A percentile compares a stretch with the other conserved stretches of the same genome.
phyloP scores from a whole-genome alignment of 2,329 filamentous ascomycete genomes.

The Epichloe gansuensis region DNA sequence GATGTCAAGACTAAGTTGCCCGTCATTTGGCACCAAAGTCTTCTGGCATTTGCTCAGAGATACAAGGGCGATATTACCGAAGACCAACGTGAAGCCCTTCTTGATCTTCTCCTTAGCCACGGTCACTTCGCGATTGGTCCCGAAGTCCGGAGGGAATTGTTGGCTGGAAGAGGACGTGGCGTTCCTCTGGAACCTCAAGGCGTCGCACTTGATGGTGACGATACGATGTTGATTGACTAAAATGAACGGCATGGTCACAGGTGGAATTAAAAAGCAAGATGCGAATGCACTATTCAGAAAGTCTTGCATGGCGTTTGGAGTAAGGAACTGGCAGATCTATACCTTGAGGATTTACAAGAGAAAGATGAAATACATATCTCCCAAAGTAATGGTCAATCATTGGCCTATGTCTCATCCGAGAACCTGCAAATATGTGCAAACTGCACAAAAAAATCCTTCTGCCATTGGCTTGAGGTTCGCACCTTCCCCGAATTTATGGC shows the following conservation, averaged over 20 bases:
- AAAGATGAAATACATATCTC: neutral
- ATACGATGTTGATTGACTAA: constrained; percentile 73
- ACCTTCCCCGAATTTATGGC: neutral
- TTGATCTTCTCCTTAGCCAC: constrained; percentile 74
- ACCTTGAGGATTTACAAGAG: neutral
- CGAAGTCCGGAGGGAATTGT: constrained; percentile 76
- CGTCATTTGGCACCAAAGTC: constrained; percentile 91
- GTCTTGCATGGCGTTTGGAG: constrained; percentile 13
- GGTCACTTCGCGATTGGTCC: constrained; percentile 84
- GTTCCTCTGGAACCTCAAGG: constrained; percentile 48
- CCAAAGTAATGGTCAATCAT: neutral
- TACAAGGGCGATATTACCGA: constrained; percentile 96
- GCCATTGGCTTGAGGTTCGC: neutral
- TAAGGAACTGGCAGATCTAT: neutral
- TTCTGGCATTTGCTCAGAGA: constrained; percentile 83
- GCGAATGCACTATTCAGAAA: constrained; percentile 5
- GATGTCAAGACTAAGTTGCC: constrained; percentile 57
- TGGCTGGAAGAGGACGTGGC: constrained; percentile 79
- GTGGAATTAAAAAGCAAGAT: neutral
- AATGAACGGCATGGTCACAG: constrained; percentile 8
- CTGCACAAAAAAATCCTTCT: neutral
- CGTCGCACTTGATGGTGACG: constrained; percentile 58
- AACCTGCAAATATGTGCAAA: neutral
- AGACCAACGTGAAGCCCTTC: constrained; percentile 79
- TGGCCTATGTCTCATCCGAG: neutral